Base-by-base conservation (phyloP, 805 yeast genomes). In the Candida dajiaensis region DNA sequence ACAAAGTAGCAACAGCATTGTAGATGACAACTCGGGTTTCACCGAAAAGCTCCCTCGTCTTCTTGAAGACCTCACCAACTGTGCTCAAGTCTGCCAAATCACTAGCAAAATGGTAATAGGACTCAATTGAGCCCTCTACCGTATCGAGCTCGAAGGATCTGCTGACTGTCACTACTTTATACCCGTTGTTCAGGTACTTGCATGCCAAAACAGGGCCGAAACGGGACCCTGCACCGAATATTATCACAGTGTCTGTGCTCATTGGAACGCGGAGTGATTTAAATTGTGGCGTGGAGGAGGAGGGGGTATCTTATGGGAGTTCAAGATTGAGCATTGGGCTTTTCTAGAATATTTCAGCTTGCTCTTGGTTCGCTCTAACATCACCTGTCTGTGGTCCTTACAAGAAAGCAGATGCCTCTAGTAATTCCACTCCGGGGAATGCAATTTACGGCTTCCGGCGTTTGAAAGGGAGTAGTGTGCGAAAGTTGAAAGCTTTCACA, bases 121-220 rank as follows among this genome's bases (percentile, higher is more conserved):
- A 25, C 11, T 41, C 31, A 9, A 16, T 6, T 3, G 6, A 6
- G 6, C 18, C 7, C 10, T 15, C 6, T 4, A 12, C 36, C 8
- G 9, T 16, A 10, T 39, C 35, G 18, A 40, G 2, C 10, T 29
- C 35, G 6, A 23, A 35, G 8, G 40, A 22, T 40, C 47, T 44
- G 11, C 43, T 40, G 18, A 44, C 47, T 18, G 47, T 44, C 11
- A 44, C 43, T 10, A 44, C 47, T 22, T 44, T 44, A 23, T 44
- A 44, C 7, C 13, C 15, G 19, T 40, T 44, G 13, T 15, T n/a
- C 11, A 44, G 20, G 16, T 40, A 35, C 20, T 44, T 44, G 15
- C 31, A 39, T 5, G 46, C 26, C 5, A 39, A 33, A 9, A 8
- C 18, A 9, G 22, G 13, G 26, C 43, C 47, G 13, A 44, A 18